These are phyloP conservation scores for Draba incana DNA, from an alignment of 345 rosid genomes.

Conservation along the genomic window DNA sequence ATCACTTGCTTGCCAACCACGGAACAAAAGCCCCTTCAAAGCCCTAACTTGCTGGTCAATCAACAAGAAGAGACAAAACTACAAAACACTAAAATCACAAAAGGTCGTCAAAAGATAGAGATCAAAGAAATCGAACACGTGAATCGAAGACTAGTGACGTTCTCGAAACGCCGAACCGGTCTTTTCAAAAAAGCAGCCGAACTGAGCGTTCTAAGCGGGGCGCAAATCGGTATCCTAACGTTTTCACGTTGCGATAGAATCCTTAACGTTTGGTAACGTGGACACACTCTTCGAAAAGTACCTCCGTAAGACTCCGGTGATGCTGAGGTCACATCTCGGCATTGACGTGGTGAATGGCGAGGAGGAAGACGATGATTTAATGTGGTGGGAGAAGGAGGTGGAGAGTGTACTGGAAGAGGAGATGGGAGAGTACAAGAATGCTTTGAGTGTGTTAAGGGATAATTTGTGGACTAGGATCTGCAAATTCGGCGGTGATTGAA, in stretches of 20 bases:
- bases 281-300: conserved; percentile 31
- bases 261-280: conserved; percentile 43
- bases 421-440: conserved; percentile 34
- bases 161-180: conserved; percentile 40
- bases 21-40: conserved; percentile 11
- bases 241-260: conserved; percentile 37
- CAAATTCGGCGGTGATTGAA: conserved; percentile 25
- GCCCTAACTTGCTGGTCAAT: conserved; percentile 17
- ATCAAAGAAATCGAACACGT: conserved; percentile 30
- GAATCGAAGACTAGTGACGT: conserved; percentile 43
- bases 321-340: conserved; percentile 15
- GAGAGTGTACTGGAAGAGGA: conserved; percentile 40
- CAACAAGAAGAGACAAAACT: conserved; percentile 10
- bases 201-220: conserved; percentile 40
- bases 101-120: conserved; percentile 44
- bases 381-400: conserved; percentile 45
- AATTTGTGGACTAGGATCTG: conserved; percentile 29
- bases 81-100: conserved; percentile 32
- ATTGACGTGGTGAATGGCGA: conserved; percentile 3
- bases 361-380: conserved; percentile 12
- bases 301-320: conserved; percentile 26
- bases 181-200: conserved; percentile 44
- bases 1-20: not conserved
- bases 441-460: conserved; percentile 25
- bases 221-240: conserved; percentile 38